Evolutionary conservation across 2,329 filamentous ascomycete genomes (phyloP).

Genomic region (Cordyceps tenuipes): DNA sequence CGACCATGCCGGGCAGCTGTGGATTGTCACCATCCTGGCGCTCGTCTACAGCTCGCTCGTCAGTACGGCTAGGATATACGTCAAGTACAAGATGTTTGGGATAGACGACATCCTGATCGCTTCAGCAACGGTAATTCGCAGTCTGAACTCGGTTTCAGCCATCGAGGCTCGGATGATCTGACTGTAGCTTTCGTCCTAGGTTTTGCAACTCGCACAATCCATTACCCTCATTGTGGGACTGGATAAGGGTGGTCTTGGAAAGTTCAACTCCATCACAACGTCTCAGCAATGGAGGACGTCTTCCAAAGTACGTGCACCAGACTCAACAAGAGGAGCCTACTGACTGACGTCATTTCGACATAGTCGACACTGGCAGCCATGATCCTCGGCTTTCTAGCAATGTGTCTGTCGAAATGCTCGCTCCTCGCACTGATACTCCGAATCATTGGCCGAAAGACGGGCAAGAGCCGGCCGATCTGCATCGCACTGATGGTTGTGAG

Average conservation of each 20-base stretch:
- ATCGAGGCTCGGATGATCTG: background rate
- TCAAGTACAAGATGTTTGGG: slow-evolving; percentile 16
- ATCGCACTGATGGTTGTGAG: slow-evolving; percentile 11
- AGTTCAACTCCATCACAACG: slow-evolving; percentile 13
- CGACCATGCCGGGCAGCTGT: slow-evolving; percentile 16
- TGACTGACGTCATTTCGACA: background rate
- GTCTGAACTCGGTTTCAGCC: no score
- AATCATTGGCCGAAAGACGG: slow-evolving; percentile 13
- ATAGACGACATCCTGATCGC: slow-evolving; percentile 14
- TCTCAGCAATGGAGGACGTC: slow-evolving; percentile 9
- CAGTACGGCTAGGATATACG: slow-evolving; percentile 7
- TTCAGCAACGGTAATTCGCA: slow-evolving; percentile 4
- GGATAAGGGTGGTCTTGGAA: slow-evolving; percentile 9
- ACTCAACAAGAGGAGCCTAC: background rate
- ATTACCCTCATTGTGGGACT: slow-evolving; percentile 13
- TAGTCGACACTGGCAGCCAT: slow-evolving; percentile 11
- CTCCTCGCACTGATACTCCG: slow-evolving; percentile 15
- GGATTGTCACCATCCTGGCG: slow-evolving; percentile 15
- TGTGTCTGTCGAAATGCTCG: slow-evolving; percentile 16
- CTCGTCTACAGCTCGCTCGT: slow-evolving; percentile 13
- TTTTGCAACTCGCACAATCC: slow-evolving; percentile 12
- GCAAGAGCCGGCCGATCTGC: slow-evolving; percentile 12
- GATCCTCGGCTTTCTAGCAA: slow-evolving; percentile 7
- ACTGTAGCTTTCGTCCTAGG: background rate
- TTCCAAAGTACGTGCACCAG: background rate